A percentile compares a stretch with the other conserved stretches of the same genome.
These are phyloP conservation scores for Mycosphaerelloides madeirae DNA, from an alignment of 2,329 filamentous ascomycete species.

Conservation along the genomic window DNA sequence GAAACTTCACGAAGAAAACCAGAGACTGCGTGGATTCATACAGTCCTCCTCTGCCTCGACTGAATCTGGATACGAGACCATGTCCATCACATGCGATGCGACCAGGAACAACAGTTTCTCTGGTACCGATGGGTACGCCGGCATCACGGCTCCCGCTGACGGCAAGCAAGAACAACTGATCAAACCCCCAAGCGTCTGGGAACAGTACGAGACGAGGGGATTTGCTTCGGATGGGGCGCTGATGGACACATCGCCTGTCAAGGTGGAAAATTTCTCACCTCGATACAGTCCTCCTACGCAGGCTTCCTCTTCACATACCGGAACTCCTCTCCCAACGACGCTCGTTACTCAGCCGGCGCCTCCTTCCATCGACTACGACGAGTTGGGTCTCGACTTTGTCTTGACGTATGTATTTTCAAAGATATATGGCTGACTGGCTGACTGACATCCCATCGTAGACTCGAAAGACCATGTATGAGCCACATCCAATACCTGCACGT, in stretches of 20 bases:
- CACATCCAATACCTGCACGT: constrained; percentile 22
- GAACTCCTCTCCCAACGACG: background rate
- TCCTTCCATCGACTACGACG: constrained; percentile 18
- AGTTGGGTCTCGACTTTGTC: constrained; percentile 20
- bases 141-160: constrained; percentile 9
- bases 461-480: constrained; percentile 21
- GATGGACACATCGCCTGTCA: constrained; percentile 2
- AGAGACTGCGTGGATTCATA: constrained; percentile 10
- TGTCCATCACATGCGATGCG: constrained; percentile 15
- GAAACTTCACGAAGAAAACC: constrained; percentile 9
- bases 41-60: constrained; percentile 12
- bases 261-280: background rate
- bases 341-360: constrained; percentile 9
- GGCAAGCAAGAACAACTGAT: constrained; percentile 3
- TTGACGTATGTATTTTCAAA: constrained; percentile 13
- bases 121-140: constrained; percentile 11
- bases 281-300: too few species aligned
- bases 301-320: too few species aligned
- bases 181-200: constrained; percentile 10
- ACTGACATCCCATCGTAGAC: constrained; percentile 8
- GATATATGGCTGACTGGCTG: background rate
- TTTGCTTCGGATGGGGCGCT: constrained; percentile 17
- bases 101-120: constrained; percentile 19
- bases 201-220: constrained; percentile 12
- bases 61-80: constrained; percentile 18